phyloP scores from a whole-genome alignment of 2,329 filamentous ascomycete species.

The Microcera coccophila region DNA sequence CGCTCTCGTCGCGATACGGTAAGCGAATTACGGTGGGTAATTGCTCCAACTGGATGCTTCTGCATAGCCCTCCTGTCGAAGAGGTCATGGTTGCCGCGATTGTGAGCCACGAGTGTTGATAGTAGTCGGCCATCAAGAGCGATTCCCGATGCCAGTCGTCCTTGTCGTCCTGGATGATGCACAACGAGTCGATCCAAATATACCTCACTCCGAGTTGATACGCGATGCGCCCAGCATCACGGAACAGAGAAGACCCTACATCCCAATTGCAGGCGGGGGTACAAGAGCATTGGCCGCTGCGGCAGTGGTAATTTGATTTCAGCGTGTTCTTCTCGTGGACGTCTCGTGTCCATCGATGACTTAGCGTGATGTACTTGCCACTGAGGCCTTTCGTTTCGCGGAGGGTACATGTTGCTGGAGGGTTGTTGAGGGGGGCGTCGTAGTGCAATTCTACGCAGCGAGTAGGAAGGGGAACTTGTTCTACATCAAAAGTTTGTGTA shows the following conservation, averaged over 20 bases:
- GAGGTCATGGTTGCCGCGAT: neutral
- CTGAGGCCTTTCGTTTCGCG: neutral
- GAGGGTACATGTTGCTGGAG: neutral
- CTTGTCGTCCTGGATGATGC: neutral
- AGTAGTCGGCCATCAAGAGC: neutral
- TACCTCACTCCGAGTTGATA: conserved; percentile 4
- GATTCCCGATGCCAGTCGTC: neutral
- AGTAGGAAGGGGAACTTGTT: neutral
- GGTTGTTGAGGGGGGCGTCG: neutral
- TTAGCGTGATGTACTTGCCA: neutral
- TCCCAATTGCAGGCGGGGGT: no score
- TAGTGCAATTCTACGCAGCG: neutral
- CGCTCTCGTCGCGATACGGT: neutral
- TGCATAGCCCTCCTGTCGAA: neutral
- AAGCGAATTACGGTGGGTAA: neutral
- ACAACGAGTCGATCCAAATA: neutral
- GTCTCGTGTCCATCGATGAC: neutral
- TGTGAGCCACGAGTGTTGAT: neutral
- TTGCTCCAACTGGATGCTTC: neutral
- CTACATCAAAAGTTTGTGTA: neutral
- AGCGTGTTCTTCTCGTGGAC: neutral
- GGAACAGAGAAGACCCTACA: conserved; percentile 1
- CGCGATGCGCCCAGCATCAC: conserved; percentile 5
- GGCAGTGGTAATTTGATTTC: neutral
- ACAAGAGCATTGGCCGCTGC: neutral